A percentile compares a stretch with the other conserved stretches of the same genome.
phyloP scores from a whole-genome alignment of 177 flowering plant species.

The Telopea speciosissima region DNA sequence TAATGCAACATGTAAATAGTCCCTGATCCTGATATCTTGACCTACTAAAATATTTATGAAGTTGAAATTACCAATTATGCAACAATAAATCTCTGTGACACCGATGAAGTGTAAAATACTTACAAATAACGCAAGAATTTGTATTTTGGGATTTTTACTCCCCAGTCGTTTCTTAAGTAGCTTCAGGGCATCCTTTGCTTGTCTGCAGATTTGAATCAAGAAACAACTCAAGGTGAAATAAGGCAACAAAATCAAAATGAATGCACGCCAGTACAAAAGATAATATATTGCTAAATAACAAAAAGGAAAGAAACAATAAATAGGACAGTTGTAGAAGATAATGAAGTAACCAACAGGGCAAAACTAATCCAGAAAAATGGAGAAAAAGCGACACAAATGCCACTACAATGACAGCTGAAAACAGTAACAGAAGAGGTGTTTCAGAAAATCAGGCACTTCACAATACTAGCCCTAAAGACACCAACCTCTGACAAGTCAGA shows the following conservation, averaged over 20 bases:
- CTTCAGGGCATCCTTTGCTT: slow-evolving; percentile 89
- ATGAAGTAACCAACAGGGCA: not conserved
- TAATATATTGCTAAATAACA: not conserved
- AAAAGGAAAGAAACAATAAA: not conserved
- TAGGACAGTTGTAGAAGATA: not conserved
- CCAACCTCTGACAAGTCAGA: too few species aligned
- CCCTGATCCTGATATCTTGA: not conserved
- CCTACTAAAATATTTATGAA: not conserved
- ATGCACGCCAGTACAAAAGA: not conserved
- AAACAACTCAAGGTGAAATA: slow-evolving; percentile 5
- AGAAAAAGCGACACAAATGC: not conserved
- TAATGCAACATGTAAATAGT: not conserved
- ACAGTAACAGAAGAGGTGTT: too few species aligned
- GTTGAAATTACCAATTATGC: not conserved
- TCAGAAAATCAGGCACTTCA: too few species aligned
- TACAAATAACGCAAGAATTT: slow-evolving; percentile 78
- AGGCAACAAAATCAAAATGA: not conserved
- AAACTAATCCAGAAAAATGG: not conserved
- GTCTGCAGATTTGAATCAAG: slow-evolving; percentile 42
- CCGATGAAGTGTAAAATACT: slow-evolving; percentile 17
- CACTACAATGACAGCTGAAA: too few species aligned
- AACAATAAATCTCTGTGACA: not conserved
- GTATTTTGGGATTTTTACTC: slow-evolving; percentile 78
- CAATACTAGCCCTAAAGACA: too few species aligned
- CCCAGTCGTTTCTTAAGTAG: slow-evolving; percentile 82